phyloP scores from a whole-genome alignment of 768 basidiomycete genomes.

The Rossbeevera mucosa region DNA sequence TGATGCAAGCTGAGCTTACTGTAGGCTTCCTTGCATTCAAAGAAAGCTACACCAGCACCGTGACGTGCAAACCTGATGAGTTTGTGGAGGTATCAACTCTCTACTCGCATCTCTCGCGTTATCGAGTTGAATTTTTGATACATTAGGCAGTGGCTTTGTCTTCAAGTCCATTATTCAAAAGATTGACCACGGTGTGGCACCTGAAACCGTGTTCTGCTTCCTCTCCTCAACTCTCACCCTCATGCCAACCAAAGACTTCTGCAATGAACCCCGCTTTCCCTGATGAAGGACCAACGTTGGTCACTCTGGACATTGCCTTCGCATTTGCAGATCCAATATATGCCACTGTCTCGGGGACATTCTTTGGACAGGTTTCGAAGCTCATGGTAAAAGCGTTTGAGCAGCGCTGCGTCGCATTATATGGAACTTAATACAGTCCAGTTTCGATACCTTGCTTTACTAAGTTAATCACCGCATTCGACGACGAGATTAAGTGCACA shows the following conservation, averaged over 20 bases:
- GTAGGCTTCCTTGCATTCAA: constrained; percentile 85
- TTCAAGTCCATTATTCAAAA: constrained; percentile 68
- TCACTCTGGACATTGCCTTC: constrained; percentile 81
- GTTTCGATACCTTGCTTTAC: background rate
- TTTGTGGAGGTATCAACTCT: constrained; percentile 57
- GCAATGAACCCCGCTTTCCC: background rate
- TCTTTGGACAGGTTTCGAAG: constrained; percentile 83
- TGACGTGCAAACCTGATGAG: constrained; percentile 73
- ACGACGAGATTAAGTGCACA: background rate
- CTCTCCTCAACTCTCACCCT: constrained; percentile 37
- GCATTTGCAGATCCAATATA: constrained; percentile 86
- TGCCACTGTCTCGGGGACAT: constrained; percentile 73
- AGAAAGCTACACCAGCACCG: constrained; percentile 84
- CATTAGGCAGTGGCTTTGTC: constrained; percentile 66
- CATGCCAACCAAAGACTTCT: constrained; percentile 7
- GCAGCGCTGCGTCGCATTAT: constrained; percentile 69
- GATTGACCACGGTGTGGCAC: constrained; percentile 67
- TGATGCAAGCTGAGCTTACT: constrained; percentile 80
- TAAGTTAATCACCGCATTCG: background rate
- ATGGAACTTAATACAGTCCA: constrained; percentile 41
- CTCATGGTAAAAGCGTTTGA: constrained; percentile 94
- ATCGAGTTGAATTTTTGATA: constrained; percentile 9
- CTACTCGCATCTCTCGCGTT: constrained; percentile 1
- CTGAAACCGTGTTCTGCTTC: constrained; percentile 53
- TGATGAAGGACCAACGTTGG: constrained; percentile 57